Evolutionary conservation across 768 basidiomycete genomes (phyloP).

Genomic region (Dendrothele bispora): DNA sequence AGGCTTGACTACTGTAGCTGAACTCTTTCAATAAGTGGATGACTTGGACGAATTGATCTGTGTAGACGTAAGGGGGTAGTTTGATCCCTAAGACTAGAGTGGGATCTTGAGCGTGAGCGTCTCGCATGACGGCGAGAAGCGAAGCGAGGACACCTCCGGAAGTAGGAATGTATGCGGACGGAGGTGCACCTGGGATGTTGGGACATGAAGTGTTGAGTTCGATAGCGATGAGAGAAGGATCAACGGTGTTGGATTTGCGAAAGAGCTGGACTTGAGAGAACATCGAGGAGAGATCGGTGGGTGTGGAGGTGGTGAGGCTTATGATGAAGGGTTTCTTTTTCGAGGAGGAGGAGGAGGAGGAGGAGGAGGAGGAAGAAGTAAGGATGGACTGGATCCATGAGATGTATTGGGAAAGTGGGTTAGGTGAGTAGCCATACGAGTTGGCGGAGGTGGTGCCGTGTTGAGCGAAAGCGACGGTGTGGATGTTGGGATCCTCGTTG

Average conservation of each 20-base stretch:
- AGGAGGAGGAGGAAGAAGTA: constrained; percentile 25
- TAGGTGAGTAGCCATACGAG: constrained; percentile 86
- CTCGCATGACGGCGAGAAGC: constrained; percentile 55
- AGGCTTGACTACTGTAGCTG: too few relatives aligned
- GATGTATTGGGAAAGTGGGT: constrained; percentile 66
- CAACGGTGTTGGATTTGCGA: constrained; percentile 38
- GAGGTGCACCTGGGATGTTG: constrained; percentile 64
- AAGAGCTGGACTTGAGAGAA: constrained; percentile 59
- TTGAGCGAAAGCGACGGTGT: constrained; percentile 62
- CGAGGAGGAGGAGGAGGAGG: constrained; percentile 20
- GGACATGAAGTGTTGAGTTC: constrained; percentile 89
- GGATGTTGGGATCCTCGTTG: constrained; percentile 45
- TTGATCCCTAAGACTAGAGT: constrained; percentile 73
- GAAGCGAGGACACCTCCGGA: constrained; percentile 40
- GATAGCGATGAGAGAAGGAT: constrained; percentile 48
- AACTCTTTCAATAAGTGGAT: constrained; percentile 46
- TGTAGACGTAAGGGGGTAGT: constrained; percentile 71
- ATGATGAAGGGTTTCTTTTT: constrained; percentile 71
- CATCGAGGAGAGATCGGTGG: constrained; percentile 53
- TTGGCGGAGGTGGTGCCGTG: constrained; percentile 65
- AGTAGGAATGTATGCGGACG: constrained; percentile 63
- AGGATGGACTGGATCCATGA: constrained; percentile 60
- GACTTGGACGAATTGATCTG: constrained; percentile 58
- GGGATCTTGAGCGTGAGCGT: constrained; percentile 46
- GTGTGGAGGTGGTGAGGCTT: constrained; percentile 68